Evolutionary conservation across 768 basidiomycete species (phyloP).

Genomic region (Xerocomellus chrysenteron): DNA sequence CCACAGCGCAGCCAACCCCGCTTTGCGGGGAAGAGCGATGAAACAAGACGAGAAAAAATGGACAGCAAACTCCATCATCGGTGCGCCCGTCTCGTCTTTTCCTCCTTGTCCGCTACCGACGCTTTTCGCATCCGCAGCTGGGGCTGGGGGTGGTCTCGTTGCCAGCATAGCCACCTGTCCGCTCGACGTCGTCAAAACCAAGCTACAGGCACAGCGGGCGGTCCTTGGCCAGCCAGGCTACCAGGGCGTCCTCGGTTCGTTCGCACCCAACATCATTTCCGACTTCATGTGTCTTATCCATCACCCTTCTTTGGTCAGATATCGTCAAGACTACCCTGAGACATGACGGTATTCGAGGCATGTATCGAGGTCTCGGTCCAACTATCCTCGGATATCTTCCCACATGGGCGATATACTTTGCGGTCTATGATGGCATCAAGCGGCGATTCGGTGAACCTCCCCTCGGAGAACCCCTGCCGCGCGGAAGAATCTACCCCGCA

Average conservation of each 20-base stretch:
- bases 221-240: conserved; percentile 70
- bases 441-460: conserved; percentile 70
- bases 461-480: conserved; percentile 35
- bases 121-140: conserved; percentile 50
- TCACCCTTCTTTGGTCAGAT: conserved; percentile 32
- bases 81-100: conserved; percentile 39
- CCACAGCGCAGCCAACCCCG: conserved; percentile 36
- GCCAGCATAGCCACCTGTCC: conserved; percentile 95
- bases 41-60: conserved; percentile 56
- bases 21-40: conserved; percentile 68
- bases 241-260: conserved; percentile 71
- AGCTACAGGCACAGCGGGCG: conserved; percentile 88
- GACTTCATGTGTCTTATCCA: conserved; percentile 17
- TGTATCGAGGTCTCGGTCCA: conserved; percentile 97
- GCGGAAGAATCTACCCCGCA: conserved; percentile 69
- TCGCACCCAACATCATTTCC: conserved; percentile 1
- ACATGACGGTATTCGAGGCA: conserved; percentile 77
- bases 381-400: conserved; percentile 96
- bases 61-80: conserved; percentile 81
- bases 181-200: conserved; percentile 96
- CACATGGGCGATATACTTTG: conserved; percentile 99
- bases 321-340: conserved; percentile 56
- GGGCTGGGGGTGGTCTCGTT: conserved; percentile 92
- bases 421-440: conserved; percentile 97
- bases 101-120: background rate